Percentiles rank a stretch among this genome's conserved stretches.
phyloP scores from a whole-genome alignment of 73 alveolate genomes.

The Breviolum minutum region DNA sequence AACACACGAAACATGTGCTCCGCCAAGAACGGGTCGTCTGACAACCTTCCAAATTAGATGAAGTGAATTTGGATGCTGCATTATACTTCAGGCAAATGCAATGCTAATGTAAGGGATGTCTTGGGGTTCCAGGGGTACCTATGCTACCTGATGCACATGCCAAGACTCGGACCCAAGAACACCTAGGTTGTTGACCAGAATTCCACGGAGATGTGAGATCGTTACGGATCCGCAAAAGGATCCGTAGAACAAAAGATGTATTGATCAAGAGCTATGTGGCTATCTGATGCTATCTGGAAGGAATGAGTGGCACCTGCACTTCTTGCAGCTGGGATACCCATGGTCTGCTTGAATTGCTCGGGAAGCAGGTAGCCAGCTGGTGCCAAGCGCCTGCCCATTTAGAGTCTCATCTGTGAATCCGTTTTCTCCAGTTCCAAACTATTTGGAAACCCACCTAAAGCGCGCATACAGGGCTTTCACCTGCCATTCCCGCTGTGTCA shows the following conservation, averaged over 20 bases:
- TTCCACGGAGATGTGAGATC: background rate
- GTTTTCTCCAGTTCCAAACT: background rate
- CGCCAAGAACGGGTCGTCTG: conserved; percentile 40
- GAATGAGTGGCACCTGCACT: background rate
- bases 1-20: conserved; percentile 54
- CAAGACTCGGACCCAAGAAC: background rate
- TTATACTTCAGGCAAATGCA: background rate
- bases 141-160: background rate
- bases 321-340: background rate
- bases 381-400: background rate
- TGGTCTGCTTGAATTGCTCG: conserved; percentile 30
- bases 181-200: background rate
- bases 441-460: background rate
- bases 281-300: background rate
- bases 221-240: no score
- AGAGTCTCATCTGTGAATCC: background rate
- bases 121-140: background rate
- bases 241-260: no score
- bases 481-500: background rate
- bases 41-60: background rate
- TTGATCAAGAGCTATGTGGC: background rate
- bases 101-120: background rate
- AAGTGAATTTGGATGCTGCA: background rate
- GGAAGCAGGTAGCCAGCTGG: conserved; percentile 25
- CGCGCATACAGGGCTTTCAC: conserved; percentile 34